Evolutionary conservation across 108 stramenopile genomes (phyloP), one percentile per base, ranked within the genome.

Genomic region (Discostella stelligeroides): DNA sequence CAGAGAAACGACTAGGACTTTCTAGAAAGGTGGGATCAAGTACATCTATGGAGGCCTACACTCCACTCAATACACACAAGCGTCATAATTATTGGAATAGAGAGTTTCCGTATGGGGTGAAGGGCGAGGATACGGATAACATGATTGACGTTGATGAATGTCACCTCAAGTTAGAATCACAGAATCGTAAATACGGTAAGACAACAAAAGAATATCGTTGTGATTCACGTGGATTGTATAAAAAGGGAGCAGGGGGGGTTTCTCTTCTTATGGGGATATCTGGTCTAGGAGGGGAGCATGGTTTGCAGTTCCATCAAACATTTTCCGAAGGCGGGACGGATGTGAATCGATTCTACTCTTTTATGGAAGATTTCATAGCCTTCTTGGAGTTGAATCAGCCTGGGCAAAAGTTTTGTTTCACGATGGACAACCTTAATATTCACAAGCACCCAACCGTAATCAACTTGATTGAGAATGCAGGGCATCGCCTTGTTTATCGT

Each of bases 371-470:
- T 3, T 54, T 54, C 4, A 15, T 25, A 10, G 27, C 24, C 27
- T 54, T 21, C 25, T 23, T 54, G 21, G 12, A 6, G 6, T 4
- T 14, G 25, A 6, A 46, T 63, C 61, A 27, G 18, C 43, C 61
- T 23, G 42, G 42, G 25, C 34, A 43, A 23, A 25, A 7, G 10
- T 63, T 63, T 18, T 11, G 24, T 54, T 66, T 66, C 23, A 66
- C 30, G 23, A 66, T 66, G 48, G 65, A 66, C 24, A 66, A 66
- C 24, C 34, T 66, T 14, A 34, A 54, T 18, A 47, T 54, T 51
- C 65, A 66, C 23, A 2, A 54, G 15, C 43, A 66, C 39, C 65
- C 65, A 11, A 18, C 1, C 12, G 21, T 66, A 7, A 5, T 66
- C 15, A 15, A 39, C 9, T 30, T 54, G 51, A 66, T 66, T 23